Conservation (phyloP, 164 flowering plant genomes). For the Tetrastigma voinierianum region DNA sequence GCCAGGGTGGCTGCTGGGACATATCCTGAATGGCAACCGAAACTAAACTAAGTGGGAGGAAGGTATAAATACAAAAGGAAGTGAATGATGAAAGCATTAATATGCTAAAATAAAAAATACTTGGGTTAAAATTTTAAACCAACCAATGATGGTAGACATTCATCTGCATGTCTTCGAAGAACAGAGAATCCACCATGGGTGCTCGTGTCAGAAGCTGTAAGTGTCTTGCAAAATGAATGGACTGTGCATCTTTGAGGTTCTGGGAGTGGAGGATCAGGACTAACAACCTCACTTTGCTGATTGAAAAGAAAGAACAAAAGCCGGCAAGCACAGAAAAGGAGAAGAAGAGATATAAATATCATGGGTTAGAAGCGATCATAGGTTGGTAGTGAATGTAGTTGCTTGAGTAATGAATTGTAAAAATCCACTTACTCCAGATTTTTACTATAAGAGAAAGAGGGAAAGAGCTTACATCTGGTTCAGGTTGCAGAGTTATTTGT, state of each 20-base stretch:
- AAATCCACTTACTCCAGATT: too few species aligned
- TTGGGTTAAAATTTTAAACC: constrained; percentile 12
- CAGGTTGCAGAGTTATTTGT: constrained; percentile 20
- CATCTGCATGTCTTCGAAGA: constrained; percentile 20
- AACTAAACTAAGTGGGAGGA: background rate
- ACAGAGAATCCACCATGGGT: constrained; percentile 31
- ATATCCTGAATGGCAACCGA: constrained; percentile 69
- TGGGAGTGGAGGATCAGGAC: constrained; percentile 14
- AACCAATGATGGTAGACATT: constrained; percentile 31
- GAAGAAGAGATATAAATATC: background rate
- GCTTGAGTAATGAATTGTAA: too few species aligned
- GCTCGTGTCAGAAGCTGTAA: constrained; percentile 28
- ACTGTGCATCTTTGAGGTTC: constrained; percentile 13
- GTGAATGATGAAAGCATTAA: background rate
- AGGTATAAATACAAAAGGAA: background rate
- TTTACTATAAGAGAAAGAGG: background rate
- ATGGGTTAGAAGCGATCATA: background rate
- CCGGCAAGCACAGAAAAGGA: background rate
- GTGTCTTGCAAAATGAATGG: constrained; percentile 20
- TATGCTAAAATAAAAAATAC: background rate
- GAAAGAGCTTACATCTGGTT: constrained; percentile 27
- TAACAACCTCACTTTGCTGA: constrained; percentile 35
- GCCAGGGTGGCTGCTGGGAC: constrained; percentile 72
- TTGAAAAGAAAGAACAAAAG: constrained; percentile 5
- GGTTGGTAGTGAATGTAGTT: background rate